phyloP scores from a whole-genome alignment of 1,139 yeast genomes.

The Torulaspora pretoriensis region DNA sequence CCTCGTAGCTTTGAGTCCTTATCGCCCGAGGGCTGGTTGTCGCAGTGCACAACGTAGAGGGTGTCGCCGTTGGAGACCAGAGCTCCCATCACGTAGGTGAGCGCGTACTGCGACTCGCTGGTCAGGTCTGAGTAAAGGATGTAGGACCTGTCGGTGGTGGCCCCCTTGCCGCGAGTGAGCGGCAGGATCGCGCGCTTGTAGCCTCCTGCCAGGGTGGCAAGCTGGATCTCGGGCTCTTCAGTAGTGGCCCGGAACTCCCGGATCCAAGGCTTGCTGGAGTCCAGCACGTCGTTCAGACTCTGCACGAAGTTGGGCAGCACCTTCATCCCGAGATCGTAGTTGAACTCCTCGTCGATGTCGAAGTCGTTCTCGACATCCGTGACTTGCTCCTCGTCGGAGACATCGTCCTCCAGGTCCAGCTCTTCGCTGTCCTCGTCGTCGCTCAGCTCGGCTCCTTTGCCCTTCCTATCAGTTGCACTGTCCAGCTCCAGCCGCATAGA shows the following conservation, averaged over 20 bases:
- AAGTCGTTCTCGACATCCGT: constrained; percentile 39
- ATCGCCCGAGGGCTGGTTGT: constrained; percentile 17
- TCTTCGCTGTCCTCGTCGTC: constrained; percentile 42
- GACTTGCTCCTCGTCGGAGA: constrained; percentile 38
- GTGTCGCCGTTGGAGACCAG: constrained; percentile 82
- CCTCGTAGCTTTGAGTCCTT: constrained; percentile 14
- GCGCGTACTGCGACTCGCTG: constrained; percentile 79
- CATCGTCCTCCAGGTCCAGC: constrained; percentile 25
- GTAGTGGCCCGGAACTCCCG: constrained; percentile 17
- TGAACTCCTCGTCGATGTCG: constrained; percentile 36
- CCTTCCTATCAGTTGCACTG: constrained; percentile 32
- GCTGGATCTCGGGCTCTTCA: constrained; percentile 8
- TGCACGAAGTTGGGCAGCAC: constrained; percentile 34
- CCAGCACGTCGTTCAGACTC: constrained; percentile 31
- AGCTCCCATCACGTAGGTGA: constrained; percentile 88
- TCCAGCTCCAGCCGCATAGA: constrained; percentile 51
- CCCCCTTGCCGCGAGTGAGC: constrained; percentile 19
- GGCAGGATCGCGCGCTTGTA: constrained; percentile 29
- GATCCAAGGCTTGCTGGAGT: constrained; percentile 31
- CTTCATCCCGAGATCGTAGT: constrained; percentile 34
- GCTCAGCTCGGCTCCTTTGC: constrained; percentile 42
- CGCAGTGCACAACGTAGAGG: constrained; percentile 71
- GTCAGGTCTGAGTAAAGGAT: constrained; percentile 77
- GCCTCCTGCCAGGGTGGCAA: constrained; percentile 27
- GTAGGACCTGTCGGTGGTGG: constrained; percentile 43